Evolutionary conservation across 108 stramenopile species (phyloP), one percentile per base, ranked within the genome.

Genomic region (Craspedostauros australis): DNA sequence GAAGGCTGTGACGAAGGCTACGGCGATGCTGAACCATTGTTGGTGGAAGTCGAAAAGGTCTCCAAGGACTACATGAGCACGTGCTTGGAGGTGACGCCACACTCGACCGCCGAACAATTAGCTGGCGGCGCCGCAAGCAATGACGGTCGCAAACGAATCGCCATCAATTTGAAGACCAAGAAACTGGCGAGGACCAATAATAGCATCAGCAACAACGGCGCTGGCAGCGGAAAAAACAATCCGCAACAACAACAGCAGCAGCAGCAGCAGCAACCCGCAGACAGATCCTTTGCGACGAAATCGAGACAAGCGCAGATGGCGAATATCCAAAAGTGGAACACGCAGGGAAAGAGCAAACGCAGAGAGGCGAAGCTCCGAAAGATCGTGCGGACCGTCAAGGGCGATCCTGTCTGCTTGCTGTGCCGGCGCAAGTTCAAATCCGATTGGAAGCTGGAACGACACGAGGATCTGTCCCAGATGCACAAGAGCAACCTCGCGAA

Each of bases 291-390:
- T 45, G 56, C 63, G 30, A 33, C 75, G 57, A 61, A 55, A 38
- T 57, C 43, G 14, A 63, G 81, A 39, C 75, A 84, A 46, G 47
- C 76, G 47, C 76, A 86, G 31, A 66, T 50, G 1, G 57, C 74
- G n/a, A 68, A 85, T 48, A 84, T 91, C 52, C 71, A 72, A 26
- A 82, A 80, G 39, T 91, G 89, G 89, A 70, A 59, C 2, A 76
- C 80, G 23, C 72, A 71, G 28, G 78, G 68, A 16, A 77, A 84
- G 60, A 56, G 67, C 40, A 66, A 63, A 66, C 49, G n/a, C n/a
- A n/a, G n/a, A n/a, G n/a, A n/a, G n/a, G n/a, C n/a, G n/a, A n/a
- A n/a, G n/a, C n/a, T n/a, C n/a, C n/a, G n/a, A n/a, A 32, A 54
- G 47, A 49, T 79, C 19, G 46, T 57, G 19, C 68, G 38, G 16